These are phyloP conservation scores for Boletellus ananiceps DNA, from an alignment of 768 basidiomycete species.

Conservation along the genomic window DNA sequence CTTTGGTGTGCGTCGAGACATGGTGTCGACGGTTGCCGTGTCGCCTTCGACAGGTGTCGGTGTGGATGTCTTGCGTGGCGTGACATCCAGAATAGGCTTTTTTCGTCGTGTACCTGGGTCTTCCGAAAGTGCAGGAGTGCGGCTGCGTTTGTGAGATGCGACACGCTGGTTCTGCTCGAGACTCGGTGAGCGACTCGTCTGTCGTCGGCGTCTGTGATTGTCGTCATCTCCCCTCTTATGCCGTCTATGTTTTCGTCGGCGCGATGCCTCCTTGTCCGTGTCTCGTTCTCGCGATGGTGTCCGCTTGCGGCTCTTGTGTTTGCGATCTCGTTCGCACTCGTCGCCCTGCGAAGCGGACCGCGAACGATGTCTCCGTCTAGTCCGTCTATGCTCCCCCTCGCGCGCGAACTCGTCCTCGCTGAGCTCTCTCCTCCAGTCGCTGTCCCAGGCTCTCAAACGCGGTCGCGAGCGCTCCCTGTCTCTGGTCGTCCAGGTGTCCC, in stretches of 20 bases:
- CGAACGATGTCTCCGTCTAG: constrained; percentile 25
- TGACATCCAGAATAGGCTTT: constrained; percentile 4
- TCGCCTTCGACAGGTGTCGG: constrained; percentile 25
- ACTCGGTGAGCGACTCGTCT: constrained; percentile 15
- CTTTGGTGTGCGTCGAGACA: constrained; percentile 11
- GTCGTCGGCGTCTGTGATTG: constrained; percentile 20
- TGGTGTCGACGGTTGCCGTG: constrained; percentile 1
- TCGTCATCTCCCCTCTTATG: constrained; percentile 20
- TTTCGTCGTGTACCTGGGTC: constrained; percentile 4
- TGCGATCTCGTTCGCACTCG: constrained; percentile 19
- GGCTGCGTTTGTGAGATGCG: constrained; percentile 13
- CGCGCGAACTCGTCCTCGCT: constrained; percentile 31
- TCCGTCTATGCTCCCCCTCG: constrained; percentile 17
- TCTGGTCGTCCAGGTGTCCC: constrained; percentile 36
- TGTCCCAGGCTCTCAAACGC: constrained; percentile 40
- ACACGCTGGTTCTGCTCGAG: neutral
- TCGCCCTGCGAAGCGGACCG: constrained; percentile 27
- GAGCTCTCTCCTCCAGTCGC: constrained; percentile 42
- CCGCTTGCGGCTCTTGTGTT: constrained; percentile 20
- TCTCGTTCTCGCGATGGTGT: constrained; percentile 14
- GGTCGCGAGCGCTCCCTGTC: constrained; percentile 41
- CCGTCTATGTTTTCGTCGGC: constrained; percentile 25
- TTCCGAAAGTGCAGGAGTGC: constrained; percentile 15
- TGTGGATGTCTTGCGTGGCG: constrained; percentile 13
- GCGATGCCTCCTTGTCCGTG: constrained; percentile 11